These are phyloP conservation scores for Elymus sibiricus DNA, from an alignment of 176 grass and related monocot species.

Conservation along the genomic window DNA sequence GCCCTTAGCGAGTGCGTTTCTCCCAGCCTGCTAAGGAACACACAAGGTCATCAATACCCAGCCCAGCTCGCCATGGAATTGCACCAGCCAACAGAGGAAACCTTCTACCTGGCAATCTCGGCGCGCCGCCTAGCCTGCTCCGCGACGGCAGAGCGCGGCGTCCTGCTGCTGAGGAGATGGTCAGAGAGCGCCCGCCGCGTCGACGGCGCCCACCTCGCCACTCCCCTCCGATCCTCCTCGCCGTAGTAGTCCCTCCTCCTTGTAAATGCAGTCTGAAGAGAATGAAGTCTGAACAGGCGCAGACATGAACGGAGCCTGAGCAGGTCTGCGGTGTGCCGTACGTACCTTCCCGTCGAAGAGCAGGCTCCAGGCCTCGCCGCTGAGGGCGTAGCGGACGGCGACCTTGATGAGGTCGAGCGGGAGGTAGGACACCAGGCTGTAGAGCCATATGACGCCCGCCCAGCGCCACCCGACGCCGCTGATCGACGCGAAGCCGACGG, in stretches of 20 bases:
- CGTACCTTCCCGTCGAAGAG: constrained; percentile 58
- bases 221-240: constrained; percentile 47
- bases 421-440: constrained; percentile 66
- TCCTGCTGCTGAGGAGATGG: constrained; percentile 36
- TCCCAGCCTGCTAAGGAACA: constrained; percentile 41
- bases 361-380: constrained; percentile 70
- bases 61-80: background rate
- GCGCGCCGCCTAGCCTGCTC: constrained; percentile 69
- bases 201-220: constrained; percentile 42
- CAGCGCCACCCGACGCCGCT: constrained; percentile 74
- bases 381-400: constrained; percentile 55
- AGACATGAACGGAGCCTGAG: background rate
- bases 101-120: constrained; percentile 65
- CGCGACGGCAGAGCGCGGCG: constrained; percentile 36
- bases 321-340: background rate
- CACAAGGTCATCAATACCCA: background rate
- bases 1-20: constrained; percentile 34
- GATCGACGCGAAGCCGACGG: constrained; percentile 66
- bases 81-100: background rate
- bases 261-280: constrained; percentile 59
- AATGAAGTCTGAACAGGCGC: constrained; percentile 10
- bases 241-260: constrained; percentile 61
- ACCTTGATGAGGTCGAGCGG: constrained; percentile 84
- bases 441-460: constrained; percentile 77
- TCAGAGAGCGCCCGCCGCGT: constrained; percentile 24